These are phyloP conservation scores for Testicularia cyperi DNA, from an alignment of 1,284 basidiomycete genomes.

Conservation along the genomic window DNA sequence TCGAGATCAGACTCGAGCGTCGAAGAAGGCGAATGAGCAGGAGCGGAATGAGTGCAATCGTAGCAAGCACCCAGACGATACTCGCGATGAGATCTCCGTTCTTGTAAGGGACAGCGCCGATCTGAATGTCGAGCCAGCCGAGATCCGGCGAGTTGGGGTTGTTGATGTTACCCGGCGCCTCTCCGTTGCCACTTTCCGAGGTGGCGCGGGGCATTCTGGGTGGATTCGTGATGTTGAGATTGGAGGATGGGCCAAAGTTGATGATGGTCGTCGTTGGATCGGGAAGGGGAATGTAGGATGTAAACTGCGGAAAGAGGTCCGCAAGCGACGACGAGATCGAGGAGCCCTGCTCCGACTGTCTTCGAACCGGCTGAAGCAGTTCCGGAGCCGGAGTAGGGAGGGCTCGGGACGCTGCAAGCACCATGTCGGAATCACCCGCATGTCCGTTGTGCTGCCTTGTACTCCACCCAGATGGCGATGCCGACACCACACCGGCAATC, in stretches of 20 bases:
- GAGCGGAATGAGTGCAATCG: constrained; percentile 34
- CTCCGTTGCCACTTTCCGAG: constrained; percentile 26
- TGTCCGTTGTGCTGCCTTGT: too few species aligned
- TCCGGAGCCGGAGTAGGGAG: constrained; percentile 11
- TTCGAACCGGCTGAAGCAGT: neutral
- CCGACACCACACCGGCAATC: too few species aligned
- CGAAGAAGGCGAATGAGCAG: constrained; percentile 37
- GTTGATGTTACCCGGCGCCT: constrained; percentile 34
- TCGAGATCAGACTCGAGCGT: constrained; percentile 36
- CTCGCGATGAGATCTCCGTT: constrained; percentile 42
- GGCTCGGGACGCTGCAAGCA: too few species aligned
- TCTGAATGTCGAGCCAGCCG: constrained; percentile 40
- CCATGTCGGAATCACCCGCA: too few species aligned
- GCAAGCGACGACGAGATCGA: neutral
- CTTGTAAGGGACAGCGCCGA: constrained; percentile 41
- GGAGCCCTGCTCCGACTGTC: neutral
- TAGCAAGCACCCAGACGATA: constrained; percentile 41
- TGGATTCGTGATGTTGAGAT: constrained; percentile 13
- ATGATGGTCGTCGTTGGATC: constrained; percentile 14
- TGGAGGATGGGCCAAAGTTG: constrained; percentile 29
- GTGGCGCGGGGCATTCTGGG: constrained; percentile 8
- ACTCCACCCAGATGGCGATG: too few species aligned
- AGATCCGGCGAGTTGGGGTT: constrained; percentile 40
- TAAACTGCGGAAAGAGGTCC: constrained; percentile 33
- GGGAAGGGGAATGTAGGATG: constrained; percentile 16